These are phyloP conservation scores for Sporisorium iseilematis-ciliati DNA, from an alignment of 1,284 basidiomycete genomes.

Conservation along the genomic window DNA sequence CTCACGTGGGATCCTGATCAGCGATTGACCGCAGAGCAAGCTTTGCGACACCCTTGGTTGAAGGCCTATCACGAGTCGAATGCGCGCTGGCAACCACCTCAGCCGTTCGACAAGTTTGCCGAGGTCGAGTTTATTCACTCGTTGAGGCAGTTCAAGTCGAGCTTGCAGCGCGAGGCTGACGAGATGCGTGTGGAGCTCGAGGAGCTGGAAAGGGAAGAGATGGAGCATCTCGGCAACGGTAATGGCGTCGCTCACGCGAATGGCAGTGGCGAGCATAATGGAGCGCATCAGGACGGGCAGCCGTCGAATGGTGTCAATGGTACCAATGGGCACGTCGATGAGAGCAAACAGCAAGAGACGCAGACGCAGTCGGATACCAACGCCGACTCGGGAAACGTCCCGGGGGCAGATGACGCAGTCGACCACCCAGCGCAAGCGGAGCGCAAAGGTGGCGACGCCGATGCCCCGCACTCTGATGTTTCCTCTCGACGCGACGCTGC, in stretches of 20 bases:
- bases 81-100: slow-evolving; percentile 56
- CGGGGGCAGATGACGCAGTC: slow-evolving; percentile 53
- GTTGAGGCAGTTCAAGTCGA: slow-evolving; percentile 60
- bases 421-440: slow-evolving; percentile 18
- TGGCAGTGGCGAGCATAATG: slow-evolving; percentile 16
- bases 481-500: background rate
- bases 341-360: background rate
- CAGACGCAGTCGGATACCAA: background rate
- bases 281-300: slow-evolving; percentile 4
- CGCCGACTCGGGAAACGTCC: slow-evolving; percentile 51
- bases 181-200: slow-evolving; percentile 59
- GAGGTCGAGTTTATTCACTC: slow-evolving; percentile 66
- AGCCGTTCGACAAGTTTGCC: slow-evolving; percentile 60
- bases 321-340: slow-evolving; percentile 9
- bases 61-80: slow-evolving; percentile 64
- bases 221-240: slow-evolving; percentile 31
- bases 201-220: slow-evolving; percentile 52
- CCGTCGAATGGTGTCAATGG: slow-evolving; percentile 11
- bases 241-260: slow-evolving; percentile 6
- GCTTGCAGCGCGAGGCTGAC: slow-evolving; percentile 62
- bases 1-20: slow-evolving; percentile 67
- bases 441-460: slow-evolving; percentile 35
- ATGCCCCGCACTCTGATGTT: slow-evolving; percentile 26
- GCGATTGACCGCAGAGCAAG: slow-evolving; percentile 63
- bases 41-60: slow-evolving; percentile 67